Base-by-base conservation (phyloP, 1,284 basidiomycete species). In the Apiotrichum montevideense region DNA sequence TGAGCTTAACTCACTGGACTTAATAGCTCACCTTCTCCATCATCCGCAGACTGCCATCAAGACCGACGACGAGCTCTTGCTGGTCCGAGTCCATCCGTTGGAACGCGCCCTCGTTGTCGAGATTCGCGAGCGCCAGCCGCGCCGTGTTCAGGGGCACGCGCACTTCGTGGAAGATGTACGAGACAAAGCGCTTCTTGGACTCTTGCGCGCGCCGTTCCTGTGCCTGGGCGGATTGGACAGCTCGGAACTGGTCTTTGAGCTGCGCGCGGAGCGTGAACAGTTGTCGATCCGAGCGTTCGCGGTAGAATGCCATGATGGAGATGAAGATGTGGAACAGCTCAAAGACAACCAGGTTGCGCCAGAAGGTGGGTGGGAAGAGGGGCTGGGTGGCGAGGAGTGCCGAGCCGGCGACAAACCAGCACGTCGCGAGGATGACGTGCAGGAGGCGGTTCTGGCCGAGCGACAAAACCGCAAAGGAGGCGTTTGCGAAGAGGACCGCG, bases 141-240 rank as follows among this genome's bases (percentile, higher is more conserved):
- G 90, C 91, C 35, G 89, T 92, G 69, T 94, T 94, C 59, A 94
- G 79, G n/a, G 91, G 91, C 48, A 95, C 90, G 63, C 91, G 85
- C 70, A 91, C 89, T 79, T 89, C 70, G 59, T 74, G 72, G 54
- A 74, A 74, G 62, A 73, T 86, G 70, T 88, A 88, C 48, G 86
- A 87, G 29, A 88, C 90, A 45, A 91, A 81, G 8, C 88, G 83
- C 50, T 87, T 81, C 70, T 90, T 78, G 2, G 86, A 88, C 62
- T 90, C 88, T 1, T 85, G 81, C 9, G 88, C 85, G 61, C 84
- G 84, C 51, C 86, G 80, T 70, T 93, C 90, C 69, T 88, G 88
- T 54, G 90, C 81, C 72, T 91, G 88, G 3, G 90, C 90, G 60
- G 86, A 86, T 72, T 90, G 87, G 6, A 87, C 89, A 35, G 87